Conservation (phyloP, 2,329 filamentous ascomycete genomes). For the Fusarium compactum region DNA sequence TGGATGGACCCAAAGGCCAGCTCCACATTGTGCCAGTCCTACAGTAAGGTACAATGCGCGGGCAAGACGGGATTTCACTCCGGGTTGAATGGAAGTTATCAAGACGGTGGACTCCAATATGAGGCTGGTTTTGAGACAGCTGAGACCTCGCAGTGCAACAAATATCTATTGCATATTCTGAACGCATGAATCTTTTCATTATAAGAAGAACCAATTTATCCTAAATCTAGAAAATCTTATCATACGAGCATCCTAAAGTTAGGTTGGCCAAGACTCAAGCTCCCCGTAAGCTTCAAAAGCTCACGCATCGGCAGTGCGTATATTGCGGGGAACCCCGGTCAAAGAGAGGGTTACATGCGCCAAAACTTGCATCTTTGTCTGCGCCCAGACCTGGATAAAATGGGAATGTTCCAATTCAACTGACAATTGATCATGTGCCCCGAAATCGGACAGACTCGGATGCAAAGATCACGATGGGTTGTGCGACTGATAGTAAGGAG, state of each 20-base stretch:
- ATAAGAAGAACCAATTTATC: not conserved
- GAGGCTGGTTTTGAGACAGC: not conserved
- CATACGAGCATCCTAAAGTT: not conserved
- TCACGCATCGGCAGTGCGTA: not conserved
- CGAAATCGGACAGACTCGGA: slow-evolving; percentile 33
- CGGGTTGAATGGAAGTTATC: not conserved
- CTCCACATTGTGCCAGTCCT: slow-evolving; percentile 8
- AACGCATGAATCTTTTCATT: not conserved
- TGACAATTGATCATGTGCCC: slow-evolving; percentile 29
- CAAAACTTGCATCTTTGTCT: slow-evolving; percentile 8
- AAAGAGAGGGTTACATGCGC: slow-evolving; percentile 19
- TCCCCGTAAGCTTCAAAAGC: not conserved
- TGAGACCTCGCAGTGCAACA: not conserved
- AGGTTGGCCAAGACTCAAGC: not conserved
- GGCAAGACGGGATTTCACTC: slow-evolving; percentile 18
- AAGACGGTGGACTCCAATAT: not conserved
- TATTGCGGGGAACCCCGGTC: slow-evolving; percentile 23
- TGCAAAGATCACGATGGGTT: slow-evolving; percentile 6
- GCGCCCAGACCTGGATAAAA: slow-evolving; percentile 4
- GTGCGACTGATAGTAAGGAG: slow-evolving; percentile 6
- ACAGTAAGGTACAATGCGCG: not conserved
- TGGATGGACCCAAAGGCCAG: not conserved
- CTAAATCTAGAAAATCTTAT: not conserved
- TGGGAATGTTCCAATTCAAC: slow-evolving; percentile 12
- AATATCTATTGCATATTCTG: not conserved